Conservation (phyloP, 371 early-diverging fungal genomes). For the Nematocida sp. region DNA sequence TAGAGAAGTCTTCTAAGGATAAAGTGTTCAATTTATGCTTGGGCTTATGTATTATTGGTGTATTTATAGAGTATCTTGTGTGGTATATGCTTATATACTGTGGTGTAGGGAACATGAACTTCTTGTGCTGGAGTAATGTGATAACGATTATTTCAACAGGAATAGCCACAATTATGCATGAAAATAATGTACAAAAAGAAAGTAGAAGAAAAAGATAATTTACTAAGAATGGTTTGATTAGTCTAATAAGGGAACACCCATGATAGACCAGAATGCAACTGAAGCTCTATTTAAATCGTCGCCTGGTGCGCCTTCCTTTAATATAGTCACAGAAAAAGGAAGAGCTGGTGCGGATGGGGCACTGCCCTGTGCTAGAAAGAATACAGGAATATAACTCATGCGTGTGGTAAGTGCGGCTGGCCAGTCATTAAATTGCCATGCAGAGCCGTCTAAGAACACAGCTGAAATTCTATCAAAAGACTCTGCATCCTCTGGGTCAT, state of each 20-base stretch:
- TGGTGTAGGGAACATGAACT: slow-evolving; percentile 56
- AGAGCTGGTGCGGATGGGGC: neutral
- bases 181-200: neutral
- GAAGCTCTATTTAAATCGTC: slow-evolving; percentile 2
- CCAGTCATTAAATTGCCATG: slow-evolving; percentile 53
- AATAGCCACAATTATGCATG: neutral
- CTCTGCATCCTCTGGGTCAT: slow-evolving; percentile 5
- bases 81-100: slow-evolving; percentile 43
- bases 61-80: slow-evolving; percentile 16
- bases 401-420: slow-evolving; percentile 4
- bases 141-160: slow-evolving; percentile 25
- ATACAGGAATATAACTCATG: slow-evolving; percentile 16
- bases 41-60: neutral
- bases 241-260: neutral
- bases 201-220: slow-evolving; percentile 2
- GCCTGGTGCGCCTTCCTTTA: neutral
- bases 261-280: slow-evolving; percentile 42
- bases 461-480: slow-evolving; percentile 16
- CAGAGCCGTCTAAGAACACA: slow-evolving; percentile 42
- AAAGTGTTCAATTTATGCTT: neutral
- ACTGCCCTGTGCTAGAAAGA: slow-evolving; percentile 10
- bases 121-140: slow-evolving; percentile 48
- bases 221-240: neutral
- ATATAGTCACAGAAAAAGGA: slow-evolving; percentile 1
- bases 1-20: neutral